Percentiles rank a stretch among this genome's conserved stretches.
phyloP scores from a whole-genome alignment of 2,329 filamentous ascomycete species.

The Ilyonectria robusta region DNA sequence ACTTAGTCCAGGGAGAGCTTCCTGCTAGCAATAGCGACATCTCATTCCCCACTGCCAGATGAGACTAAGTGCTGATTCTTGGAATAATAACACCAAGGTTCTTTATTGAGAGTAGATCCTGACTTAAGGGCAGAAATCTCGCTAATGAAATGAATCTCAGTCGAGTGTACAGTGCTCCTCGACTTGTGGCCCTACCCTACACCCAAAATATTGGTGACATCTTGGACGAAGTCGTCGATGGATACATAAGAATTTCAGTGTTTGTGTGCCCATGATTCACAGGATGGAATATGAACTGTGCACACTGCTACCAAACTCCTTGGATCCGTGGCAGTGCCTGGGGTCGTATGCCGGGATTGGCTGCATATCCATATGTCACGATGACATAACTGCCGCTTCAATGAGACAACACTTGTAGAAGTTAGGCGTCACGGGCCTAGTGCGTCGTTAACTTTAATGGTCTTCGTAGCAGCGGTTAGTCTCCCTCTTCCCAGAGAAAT shows the following conservation, averaged over 20 bases:
- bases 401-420: too few relatives aligned
- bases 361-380: too few relatives aligned
- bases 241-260: too few relatives aligned
- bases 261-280: too few relatives aligned
- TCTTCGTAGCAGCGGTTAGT: background rate
- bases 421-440: too few relatives aligned
- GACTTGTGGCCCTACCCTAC: background rate
- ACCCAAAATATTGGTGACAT: background rate
- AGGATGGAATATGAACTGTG: too few relatives aligned
- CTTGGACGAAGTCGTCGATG: too few relatives aligned
- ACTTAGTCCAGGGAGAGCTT: background rate
- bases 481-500: background rate
- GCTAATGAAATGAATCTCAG: constrained; percentile 1
- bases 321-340: too few relatives aligned
- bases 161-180: background rate
- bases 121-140: background rate
- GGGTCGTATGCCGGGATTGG: too few relatives aligned
- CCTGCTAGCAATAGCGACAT: background rate
- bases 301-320: too few relatives aligned
- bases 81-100: background rate
- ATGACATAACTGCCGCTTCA: too few relatives aligned
- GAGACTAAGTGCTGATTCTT: background rate
- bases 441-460: too few relatives aligned
- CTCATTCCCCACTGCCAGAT: background rate
- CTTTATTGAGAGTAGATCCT: background rate